A percentile compares a stretch with the other conserved stretches of the same genome.
Evolutionary conservation across 164 flowering plant species (phyloP).

Genomic region (Hamamelis virginiana): DNA sequence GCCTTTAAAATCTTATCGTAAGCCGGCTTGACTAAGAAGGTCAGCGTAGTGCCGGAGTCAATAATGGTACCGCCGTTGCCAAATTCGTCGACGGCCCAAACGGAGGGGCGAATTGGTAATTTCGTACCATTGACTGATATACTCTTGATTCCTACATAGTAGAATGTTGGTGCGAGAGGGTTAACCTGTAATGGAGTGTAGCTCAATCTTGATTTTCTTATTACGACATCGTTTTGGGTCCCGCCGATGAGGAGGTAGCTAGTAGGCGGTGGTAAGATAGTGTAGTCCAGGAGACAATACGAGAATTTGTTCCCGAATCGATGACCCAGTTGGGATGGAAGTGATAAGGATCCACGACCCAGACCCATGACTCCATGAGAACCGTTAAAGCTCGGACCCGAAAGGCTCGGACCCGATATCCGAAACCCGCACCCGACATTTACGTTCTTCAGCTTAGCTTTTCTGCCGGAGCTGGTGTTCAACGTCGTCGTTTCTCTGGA

Average conservation of each 20-base stretch:
- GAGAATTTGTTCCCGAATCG: conserved; percentile 70
- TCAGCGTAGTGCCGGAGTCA: conserved; percentile 80
- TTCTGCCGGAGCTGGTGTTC: conserved; percentile 40
- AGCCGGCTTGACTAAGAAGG: conserved; percentile 57
- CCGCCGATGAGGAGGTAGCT: conserved; percentile 69
- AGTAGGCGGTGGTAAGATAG: conserved; percentile 68
- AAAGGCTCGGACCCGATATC: conserved; percentile 48
- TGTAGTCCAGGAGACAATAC: conserved; percentile 78
- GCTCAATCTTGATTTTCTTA: conserved; percentile 14
- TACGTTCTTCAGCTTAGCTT: conserved; percentile 23
- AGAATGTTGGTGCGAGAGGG: conserved; percentile 65
- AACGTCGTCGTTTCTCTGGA: conserved; percentile 53
- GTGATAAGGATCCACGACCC: conserved; percentile 78
- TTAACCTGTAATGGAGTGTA: conserved; percentile 63
- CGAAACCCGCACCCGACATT: conserved; percentile 70
- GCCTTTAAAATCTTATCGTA: conserved; percentile 42
- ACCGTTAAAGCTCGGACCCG: conserved; percentile 58
- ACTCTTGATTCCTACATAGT: conserved; percentile 54
- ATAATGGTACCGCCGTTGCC: conserved; percentile 79
- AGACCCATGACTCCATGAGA: conserved; percentile 78
- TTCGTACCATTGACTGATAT: conserved; percentile 42
- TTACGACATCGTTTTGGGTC: conserved; percentile 9
- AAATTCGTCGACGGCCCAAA: conserved; percentile 48
- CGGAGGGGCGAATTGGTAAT: conserved; percentile 48
- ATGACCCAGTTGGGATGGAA: conserved; percentile 66